These are phyloP conservation scores for Antrodiella citrinella DNA, from an alignment of 768 basidiomycete species.

Conservation along the genomic window DNA sequence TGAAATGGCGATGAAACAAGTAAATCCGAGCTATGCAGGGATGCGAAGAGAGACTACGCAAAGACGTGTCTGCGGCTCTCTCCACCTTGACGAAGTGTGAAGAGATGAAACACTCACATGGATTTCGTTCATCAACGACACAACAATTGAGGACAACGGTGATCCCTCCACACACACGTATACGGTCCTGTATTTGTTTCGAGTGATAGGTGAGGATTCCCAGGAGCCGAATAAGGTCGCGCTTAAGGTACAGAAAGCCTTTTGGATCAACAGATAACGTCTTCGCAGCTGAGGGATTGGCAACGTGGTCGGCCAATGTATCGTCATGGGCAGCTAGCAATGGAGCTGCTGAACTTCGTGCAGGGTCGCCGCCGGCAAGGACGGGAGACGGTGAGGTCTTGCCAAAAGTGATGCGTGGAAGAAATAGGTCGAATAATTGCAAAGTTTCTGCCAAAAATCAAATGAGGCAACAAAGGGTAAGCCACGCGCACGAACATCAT, in stretches of 20 bases:
- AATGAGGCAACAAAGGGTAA: background rate
- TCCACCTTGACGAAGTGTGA: too few species aligned
- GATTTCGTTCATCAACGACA: slow-evolving; percentile 85
- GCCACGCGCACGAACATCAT: background rate
- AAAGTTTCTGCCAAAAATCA: slow-evolving; percentile 56
- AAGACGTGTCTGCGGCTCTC: too few species aligned
- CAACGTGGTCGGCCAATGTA: background rate
- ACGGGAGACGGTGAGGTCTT: slow-evolving; percentile 35
- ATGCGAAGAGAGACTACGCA: too few species aligned
- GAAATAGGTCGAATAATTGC: slow-evolving; percentile 66
- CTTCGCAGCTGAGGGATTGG: background rate
- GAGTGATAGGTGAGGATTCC: slow-evolving; percentile 65
- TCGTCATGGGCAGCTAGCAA: background rate
- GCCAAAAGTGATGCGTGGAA: slow-evolving; percentile 80
- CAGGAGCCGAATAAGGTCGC: slow-evolving; percentile 84
- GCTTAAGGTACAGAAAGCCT: slow-evolving; percentile 80
- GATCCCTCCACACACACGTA: slow-evolving; percentile 65
- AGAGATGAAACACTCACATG: slow-evolving; percentile 52
- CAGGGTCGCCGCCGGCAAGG: slow-evolving; percentile 1
- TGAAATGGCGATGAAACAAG: too few species aligned
- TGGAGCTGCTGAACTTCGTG: background rate
- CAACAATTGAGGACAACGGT: slow-evolving; percentile 82
- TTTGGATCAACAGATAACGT: slow-evolving; percentile 28
- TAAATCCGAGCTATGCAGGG: background rate
- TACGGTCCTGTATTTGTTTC: slow-evolving; percentile 64